Conservation (phyloP, 352 stramenopile species). For the Phytophthora palmivora region DNA sequence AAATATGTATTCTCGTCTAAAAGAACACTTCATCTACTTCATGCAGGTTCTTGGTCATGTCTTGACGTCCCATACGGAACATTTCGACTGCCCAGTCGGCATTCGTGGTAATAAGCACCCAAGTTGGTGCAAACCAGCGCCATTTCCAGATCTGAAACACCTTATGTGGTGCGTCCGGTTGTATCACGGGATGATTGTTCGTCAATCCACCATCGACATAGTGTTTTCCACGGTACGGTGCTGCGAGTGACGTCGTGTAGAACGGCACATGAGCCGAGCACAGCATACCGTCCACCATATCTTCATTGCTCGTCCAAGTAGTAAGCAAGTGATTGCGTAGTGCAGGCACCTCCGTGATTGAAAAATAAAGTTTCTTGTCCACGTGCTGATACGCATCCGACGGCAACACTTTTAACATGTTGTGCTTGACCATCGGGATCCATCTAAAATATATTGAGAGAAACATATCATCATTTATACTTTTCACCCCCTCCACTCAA, state of each 20-base stretch:
- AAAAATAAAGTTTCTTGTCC: slow-evolving; percentile 83
- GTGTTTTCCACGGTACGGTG: slow-evolving; percentile 70
- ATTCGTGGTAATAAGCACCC: slow-evolving; percentile 80
- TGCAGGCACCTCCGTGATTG: slow-evolving; percentile 69
- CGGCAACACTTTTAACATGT: slow-evolving; percentile 68
- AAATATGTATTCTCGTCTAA: slow-evolving; percentile 14
- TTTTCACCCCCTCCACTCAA: background rate
- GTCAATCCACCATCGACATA: slow-evolving; percentile 80
- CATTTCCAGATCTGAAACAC: slow-evolving; percentile 89
- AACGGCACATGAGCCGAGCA: slow-evolving; percentile 75
- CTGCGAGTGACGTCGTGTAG: slow-evolving; percentile 74
- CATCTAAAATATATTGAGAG: slow-evolving; percentile 42
- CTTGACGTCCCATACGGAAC: slow-evolving; percentile 81
- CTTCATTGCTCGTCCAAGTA: slow-evolving; percentile 74
- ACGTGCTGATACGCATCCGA: slow-evolving; percentile 66
- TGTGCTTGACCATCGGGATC: slow-evolving; percentile 78
- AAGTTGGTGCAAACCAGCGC: slow-evolving; percentile 80
- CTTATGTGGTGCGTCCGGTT: slow-evolving; percentile 65
- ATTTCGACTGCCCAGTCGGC: slow-evolving; percentile 76
- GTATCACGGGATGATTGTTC: slow-evolving; percentile 71
- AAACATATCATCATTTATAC: background rate
- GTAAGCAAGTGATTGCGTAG: slow-evolving; percentile 79
- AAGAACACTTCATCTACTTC: slow-evolving; percentile 76
- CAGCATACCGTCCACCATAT: slow-evolving; percentile 86
- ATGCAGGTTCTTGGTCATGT: slow-evolving; percentile 70